These are phyloP conservation scores for Ilex paraguariensis DNA, from an alignment of 305 asterid species.

Conservation along the genomic window DNA sequence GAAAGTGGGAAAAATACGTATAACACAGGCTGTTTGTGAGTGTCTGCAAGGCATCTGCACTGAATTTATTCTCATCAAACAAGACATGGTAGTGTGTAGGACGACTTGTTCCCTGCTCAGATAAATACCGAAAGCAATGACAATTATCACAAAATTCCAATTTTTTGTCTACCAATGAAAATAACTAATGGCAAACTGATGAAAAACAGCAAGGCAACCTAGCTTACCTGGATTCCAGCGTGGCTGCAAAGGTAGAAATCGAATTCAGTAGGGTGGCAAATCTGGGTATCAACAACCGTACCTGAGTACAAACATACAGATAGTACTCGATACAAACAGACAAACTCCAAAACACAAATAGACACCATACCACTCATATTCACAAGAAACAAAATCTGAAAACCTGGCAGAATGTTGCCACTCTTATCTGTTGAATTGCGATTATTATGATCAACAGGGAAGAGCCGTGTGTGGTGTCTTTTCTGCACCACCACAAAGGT, in stretches of 20 bases:
- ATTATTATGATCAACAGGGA: constrained; percentile 46
- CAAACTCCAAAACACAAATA: neutral
- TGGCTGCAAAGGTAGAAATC: constrained; percentile 87
- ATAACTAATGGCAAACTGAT: neutral
- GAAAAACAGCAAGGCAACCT: neutral
- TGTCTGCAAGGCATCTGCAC: constrained; percentile 59
- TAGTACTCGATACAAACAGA: neutral
- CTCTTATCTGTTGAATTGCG: constrained; percentile 52
- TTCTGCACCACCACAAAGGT: constrained; percentile 94
- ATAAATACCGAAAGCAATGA: neutral
- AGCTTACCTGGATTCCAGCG: constrained; percentile 74
- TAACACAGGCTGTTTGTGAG: constrained; percentile 67
- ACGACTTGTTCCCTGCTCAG: constrained; percentile 72
- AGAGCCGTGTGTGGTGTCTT: constrained; percentile 93
- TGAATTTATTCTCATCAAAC: constrained; percentile 63
- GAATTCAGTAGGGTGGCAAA: constrained; percentile 79
- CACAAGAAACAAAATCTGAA: neutral
- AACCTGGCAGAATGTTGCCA: constrained; percentile 85
- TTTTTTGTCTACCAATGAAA: neutral
- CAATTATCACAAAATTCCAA: neutral
- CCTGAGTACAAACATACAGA: constrained; percentile 30
- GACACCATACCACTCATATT: neutral
- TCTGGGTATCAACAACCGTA: constrained; percentile 76
- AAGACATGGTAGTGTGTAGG: constrained; percentile 84
- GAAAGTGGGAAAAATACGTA: constrained; percentile 34